phyloP scores from a whole-genome alignment of 768 basidiomycete genomes.

The Mycena olivaceomarginata region DNA sequence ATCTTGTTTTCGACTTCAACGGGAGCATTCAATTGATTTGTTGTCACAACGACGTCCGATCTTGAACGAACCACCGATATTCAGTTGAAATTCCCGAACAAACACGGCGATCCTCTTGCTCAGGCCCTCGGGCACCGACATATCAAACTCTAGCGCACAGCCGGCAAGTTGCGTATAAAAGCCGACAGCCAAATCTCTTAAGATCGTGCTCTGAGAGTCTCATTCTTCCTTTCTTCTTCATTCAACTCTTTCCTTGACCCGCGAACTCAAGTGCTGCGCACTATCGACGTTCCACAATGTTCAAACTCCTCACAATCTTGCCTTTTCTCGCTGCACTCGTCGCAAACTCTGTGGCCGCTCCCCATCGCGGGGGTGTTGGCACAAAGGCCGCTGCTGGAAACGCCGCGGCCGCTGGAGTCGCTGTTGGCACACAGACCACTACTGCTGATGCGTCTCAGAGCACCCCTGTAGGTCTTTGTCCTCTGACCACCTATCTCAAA shows the following conservation, averaged over 20 bases:
- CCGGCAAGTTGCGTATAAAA: slow-evolving; percentile 12
- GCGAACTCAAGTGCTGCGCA: too few species aligned
- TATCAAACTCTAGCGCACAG: slow-evolving; percentile 8
- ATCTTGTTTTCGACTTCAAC: slow-evolving; percentile 27
- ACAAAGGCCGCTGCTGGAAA: slow-evolving; percentile 20
- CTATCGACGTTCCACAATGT: too few species aligned
- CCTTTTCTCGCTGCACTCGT: too few species aligned
- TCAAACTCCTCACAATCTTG: too few species aligned
- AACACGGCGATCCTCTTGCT: slow-evolving; percentile 7
- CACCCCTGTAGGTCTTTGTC: too few species aligned
- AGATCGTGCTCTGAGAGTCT: slow-evolving; percentile 15
- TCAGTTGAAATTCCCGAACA: slow-evolving; percentile 14
- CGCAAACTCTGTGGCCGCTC: not conserved
- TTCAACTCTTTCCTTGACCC: slow-evolving; percentile 1
- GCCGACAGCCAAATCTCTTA: slow-evolving; percentile 16
- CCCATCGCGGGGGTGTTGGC: slow-evolving; percentile 23
- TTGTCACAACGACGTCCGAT: slow-evolving; percentile 23
- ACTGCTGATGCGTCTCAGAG: too few species aligned
- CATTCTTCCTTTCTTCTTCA: slow-evolving; percentile 15
- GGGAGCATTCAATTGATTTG: slow-evolving; percentile 23
- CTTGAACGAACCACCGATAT: slow-evolving; percentile 11
- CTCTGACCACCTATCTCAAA: too few species aligned
- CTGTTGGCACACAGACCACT: too few species aligned
- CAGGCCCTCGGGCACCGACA: slow-evolving; percentile 12
- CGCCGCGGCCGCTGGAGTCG: not conserved